These are phyloP conservation scores for Populus hybrid DNA, from an alignment of 441 rosid species.

Conservation along the genomic window DNA sequence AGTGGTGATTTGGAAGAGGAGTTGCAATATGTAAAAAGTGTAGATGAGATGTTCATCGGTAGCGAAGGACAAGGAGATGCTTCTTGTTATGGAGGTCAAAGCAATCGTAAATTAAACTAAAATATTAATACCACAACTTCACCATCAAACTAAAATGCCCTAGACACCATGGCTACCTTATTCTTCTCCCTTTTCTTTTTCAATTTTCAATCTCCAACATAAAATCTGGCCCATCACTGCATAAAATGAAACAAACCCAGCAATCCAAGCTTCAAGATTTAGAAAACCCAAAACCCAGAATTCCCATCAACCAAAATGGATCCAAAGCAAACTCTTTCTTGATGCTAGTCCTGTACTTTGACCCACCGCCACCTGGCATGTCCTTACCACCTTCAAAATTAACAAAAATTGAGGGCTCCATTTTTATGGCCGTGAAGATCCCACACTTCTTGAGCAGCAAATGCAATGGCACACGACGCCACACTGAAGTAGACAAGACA, in stretches of 20 bases:
- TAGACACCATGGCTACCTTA: too few relatives aligned
- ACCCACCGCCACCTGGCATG: conserved; percentile 89
- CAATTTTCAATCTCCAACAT: too few relatives aligned
- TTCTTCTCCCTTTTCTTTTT: too few relatives aligned
- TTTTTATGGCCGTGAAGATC: conserved; percentile 41
- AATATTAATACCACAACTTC: too few relatives aligned
- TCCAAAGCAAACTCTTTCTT: conserved; percentile 64
- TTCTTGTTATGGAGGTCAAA: too few relatives aligned
- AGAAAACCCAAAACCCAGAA: background rate
- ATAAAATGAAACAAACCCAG: background rate
- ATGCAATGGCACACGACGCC: conserved; percentile 68
- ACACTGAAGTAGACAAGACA: conserved; percentile 79
- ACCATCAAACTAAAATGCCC: too few relatives aligned
- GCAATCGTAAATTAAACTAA: too few relatives aligned
- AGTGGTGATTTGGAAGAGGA: too few relatives aligned
- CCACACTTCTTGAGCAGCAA: conserved; percentile 72
- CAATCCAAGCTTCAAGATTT: background rate
- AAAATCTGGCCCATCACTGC: background rate
- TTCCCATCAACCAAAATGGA: background rate
- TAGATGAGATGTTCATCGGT: too few relatives aligned
- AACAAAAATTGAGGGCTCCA: conserved; percentile 74
- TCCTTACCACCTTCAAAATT: conserved; percentile 76
- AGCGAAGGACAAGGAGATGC: too few relatives aligned
- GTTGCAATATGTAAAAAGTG: too few relatives aligned
- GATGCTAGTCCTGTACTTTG: conserved; percentile 81